Evolutionary conservation across 495 filamentous ascomycete species (phyloP), one percentile per base, ranked within the genome.

Genomic region (Penicillium lividum): DNA sequence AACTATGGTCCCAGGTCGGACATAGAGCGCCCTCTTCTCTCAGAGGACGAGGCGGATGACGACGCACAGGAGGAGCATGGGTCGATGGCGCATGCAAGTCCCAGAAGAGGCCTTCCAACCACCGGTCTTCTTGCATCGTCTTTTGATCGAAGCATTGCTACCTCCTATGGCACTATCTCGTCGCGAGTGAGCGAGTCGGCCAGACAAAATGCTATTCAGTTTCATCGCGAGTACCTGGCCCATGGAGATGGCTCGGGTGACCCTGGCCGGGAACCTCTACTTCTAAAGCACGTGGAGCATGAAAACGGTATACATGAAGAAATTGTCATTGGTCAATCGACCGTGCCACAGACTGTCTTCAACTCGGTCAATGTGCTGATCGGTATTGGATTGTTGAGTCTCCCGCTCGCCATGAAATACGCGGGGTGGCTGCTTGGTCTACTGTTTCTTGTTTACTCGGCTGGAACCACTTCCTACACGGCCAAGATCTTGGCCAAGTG

Each of bases 291-390:
- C 67, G 83, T 96, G 7, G 87, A 95, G 70, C 80, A 82, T 56
- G 90, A 94, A 66, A 92, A 96, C 69, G 94, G 94, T 27, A 90
- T 89, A 57, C 78, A 92, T 16, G 84, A 95, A 29, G 80, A 89
- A 65, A 81, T 93, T 28, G 85, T 98, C 7, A 84, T 94, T 57
- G 94, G 94, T 36, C 92, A 93, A 77, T 95, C 90, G 9, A 98
- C 94, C 3, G 76, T 97, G 30, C 92, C 93, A 3, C 94, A 98
- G 75, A 98, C 94, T 0, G 81, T 97, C 58, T 96, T 98, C 76
- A 98, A 98, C 69, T 94, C 91, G 15, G 92, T 95, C 53, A 98
- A 98, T 67, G 91, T 96, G 36, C 74, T 98, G 42, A 93, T 98
- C 59, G 94, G 94, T 16, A 86, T 98, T 46, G 94, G 94, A 0